phyloP scores from a whole-genome alignment of 257 asterid genomes.

The Cinchona pubescens region DNA sequence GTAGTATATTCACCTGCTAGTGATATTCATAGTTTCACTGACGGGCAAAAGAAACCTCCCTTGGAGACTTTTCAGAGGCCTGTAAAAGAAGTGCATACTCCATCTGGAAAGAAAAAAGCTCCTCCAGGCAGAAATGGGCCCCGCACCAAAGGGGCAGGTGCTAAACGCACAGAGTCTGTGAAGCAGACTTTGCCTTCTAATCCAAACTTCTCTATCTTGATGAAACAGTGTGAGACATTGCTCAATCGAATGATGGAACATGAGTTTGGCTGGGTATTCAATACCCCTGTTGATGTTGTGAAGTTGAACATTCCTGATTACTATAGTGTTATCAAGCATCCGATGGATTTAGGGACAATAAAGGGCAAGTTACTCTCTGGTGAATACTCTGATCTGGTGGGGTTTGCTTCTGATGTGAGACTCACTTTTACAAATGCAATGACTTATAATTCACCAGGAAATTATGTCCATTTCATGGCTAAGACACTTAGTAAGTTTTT shows the following conservation, averaged over 20 bases:
- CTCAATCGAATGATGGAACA: conserved; percentile 55
- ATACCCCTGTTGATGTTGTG: conserved; percentile 70
- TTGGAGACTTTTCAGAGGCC: conserved; percentile 36
- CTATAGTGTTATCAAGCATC: conserved; percentile 64
- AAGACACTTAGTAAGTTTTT: conserved; percentile 48
- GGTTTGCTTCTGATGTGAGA: conserved; percentile 74
- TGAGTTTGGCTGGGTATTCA: conserved; percentile 58
- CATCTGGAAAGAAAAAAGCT: conserved; percentile 46
- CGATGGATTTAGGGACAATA: conserved; percentile 91
- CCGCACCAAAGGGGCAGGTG: conserved; percentile 47
- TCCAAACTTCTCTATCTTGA: conserved; percentile 43
- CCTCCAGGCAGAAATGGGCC: conserved; percentile 55
- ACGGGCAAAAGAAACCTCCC: conserved; percentile 47
- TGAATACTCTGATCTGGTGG: conserved; percentile 53
- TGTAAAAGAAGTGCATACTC: conserved; percentile 24
- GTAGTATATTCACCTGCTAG: conserved; percentile 33
- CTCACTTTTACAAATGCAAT: conserved; percentile 71
- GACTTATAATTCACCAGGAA: conserved; percentile 67
- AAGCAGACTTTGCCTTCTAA: conserved; percentile 21
- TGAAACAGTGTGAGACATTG: conserved; percentile 67
- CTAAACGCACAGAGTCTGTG: conserved; percentile 35
- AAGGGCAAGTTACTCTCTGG: conserved; percentile 50
- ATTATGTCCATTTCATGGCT: conserved; percentile 64
- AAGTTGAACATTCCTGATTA: conserved; percentile 70
- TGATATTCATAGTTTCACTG: conserved; percentile 39